Percentiles rank a stretch among this genome's conserved stretches.
Conservation (phyloP, 257 asterid species). For the Penstemon eatonii region DNA sequence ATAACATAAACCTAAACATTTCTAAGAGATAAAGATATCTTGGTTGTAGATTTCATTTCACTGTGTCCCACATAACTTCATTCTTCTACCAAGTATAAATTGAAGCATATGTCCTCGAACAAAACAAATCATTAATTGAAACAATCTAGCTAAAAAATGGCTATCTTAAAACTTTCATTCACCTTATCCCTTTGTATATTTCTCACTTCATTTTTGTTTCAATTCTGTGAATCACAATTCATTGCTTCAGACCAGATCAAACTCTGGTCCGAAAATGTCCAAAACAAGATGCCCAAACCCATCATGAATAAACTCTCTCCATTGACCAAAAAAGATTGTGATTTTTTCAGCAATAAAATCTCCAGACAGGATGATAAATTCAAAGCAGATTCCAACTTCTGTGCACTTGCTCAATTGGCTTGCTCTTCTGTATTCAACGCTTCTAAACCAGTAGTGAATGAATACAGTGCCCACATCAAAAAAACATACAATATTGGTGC, state of each 20-base stretch:
- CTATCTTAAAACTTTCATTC: too few species aligned
- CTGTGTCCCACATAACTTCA: too few species aligned
- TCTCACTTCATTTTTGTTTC: too few species aligned
- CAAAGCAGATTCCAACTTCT: constrained; percentile 28
- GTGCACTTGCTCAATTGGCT: constrained; percentile 34
- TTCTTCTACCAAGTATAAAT: too few species aligned
- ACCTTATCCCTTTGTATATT: too few species aligned
- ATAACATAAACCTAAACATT: too few species aligned
- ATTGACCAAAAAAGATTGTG: constrained; percentile 12
- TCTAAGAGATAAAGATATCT: too few species aligned
- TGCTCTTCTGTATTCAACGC: neutral
- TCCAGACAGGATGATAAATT: constrained; percentile 1
- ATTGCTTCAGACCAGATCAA: constrained; percentile 35
- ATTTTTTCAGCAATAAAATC: constrained; percentile 9
- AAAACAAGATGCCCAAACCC: constrained; percentile 32
- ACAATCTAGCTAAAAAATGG: too few species aligned
- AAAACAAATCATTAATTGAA: too few species aligned
- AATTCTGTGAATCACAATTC: constrained; percentile 3
- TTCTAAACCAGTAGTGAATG: neutral
- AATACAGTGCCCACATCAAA: neutral
- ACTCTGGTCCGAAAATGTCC: constrained; percentile 43
- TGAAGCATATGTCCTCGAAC: too few species aligned
- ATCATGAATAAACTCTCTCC: constrained; percentile 43
- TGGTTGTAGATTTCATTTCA: too few species aligned
- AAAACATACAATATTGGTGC: constrained; percentile 4